Conservation (phyloP, 2,329 filamentous ascomycete species). For the Paraphaeosphaeria minitans region DNA sequence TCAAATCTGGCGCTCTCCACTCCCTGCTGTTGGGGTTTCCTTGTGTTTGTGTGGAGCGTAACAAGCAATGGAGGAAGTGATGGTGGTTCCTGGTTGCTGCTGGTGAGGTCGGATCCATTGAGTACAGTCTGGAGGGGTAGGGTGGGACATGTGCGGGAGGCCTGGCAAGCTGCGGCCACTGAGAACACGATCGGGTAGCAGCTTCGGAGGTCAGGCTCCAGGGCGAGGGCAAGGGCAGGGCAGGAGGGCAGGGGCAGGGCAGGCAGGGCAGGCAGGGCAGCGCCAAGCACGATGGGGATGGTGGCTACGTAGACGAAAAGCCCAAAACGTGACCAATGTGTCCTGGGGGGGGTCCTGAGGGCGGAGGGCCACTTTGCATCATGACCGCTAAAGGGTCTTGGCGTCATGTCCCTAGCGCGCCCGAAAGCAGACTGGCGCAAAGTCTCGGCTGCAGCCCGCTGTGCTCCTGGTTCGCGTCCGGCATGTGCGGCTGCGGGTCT, state of each 20-base stretch:
- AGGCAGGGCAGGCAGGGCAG: too few species aligned
- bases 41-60: background rate
- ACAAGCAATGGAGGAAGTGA: background rate
- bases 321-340: background rate
- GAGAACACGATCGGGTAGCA: background rate
- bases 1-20: background rate
- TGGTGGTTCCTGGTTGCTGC: background rate
- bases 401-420: background rate
- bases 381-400: background rate
- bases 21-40: background rate
- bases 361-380: background rate
- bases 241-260: too few species aligned
- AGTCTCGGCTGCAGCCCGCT: conserved; percentile 10
- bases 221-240: too few species aligned
- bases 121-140: background rate
- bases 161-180: background rate
- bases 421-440: background rate
- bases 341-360: background rate
- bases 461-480: conserved; percentile 17
- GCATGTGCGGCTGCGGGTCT: conserved; percentile 29
- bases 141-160: background rate
- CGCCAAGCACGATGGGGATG: background rate
- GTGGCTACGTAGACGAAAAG: background rate
- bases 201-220: background rate
- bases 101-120: background rate